Base-by-base conservation (phyloP, 768 basidiomycete species). In the Boletus speciosus region DNA sequence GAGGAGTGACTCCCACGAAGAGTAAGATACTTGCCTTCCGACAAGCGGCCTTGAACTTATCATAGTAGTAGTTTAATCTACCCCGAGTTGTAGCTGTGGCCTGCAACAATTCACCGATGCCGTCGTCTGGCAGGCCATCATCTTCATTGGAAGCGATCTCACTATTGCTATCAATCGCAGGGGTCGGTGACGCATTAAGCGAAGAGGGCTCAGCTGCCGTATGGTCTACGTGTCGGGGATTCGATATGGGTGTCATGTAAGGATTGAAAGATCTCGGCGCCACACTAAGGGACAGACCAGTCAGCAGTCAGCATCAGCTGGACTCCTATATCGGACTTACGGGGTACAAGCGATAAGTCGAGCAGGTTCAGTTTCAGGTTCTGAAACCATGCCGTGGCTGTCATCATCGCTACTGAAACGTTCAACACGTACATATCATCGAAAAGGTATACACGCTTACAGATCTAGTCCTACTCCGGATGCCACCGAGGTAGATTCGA, bases 181-280 rank as follows among this genome's bases (percentile, higher is more conserved):
- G 43, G n/a, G 47, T 60, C 4, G 58, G 65, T 15, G 63, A 51
- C 1, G 23, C 16, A 15, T 47, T 11, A 14, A 39, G 39, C 9
- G 21, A 40, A 43, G 41, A 50, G 21, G 45, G 40, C 10, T 40
- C 21, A 15, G 21, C 11, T 32, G 35, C 44, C 14, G 14, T 2
- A 44, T 51, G n/a, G 37, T 45, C 40, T 5, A 9, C 29, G 21
- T 36, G 48, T 36, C 65, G 60, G 19, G 66, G 55, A 42, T 67
- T 65, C n/a, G 63, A 66, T 25, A 66, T 1, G 0, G 65, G 65
- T 19, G 65, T 66, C 66, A 66, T 44, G 38, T 66, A 66, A 1
- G 63, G 66, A 45, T 66, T 68, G 6, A 57, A 52, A 27, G 47
- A 37, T 49, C 55, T 62, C 36, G 51, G 36, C 4, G 49, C 66